Conservation (phyloP, 192 early-diverging fungal genomes). For the Phycomyces nitens region DNA sequence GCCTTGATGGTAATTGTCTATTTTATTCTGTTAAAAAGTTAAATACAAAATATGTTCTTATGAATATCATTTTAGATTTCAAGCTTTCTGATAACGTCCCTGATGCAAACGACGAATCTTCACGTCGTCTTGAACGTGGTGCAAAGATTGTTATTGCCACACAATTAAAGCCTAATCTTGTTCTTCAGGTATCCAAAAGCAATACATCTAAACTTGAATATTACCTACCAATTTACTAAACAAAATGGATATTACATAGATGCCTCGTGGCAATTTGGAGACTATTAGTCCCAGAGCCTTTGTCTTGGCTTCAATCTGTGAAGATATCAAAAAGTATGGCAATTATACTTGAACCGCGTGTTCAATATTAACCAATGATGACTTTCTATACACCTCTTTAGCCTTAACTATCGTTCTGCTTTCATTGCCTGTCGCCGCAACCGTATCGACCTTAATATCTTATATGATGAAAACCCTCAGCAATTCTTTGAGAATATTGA, state of each 20-base stretch:
- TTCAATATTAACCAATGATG: not conserved
- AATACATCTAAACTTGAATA: not conserved
- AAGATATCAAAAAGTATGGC: conserved; percentile 48
- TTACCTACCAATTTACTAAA: conserved; percentile 6
- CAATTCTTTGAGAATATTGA: conserved; percentile 64
- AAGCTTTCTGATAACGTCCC: conserved; percentile 44
- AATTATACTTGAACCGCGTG: not conserved
- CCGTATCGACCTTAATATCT: conserved; percentile 90
- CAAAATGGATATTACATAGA: conserved; percentile 48
- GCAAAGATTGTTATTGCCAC: conserved; percentile 79
- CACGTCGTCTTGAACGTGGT: conserved; percentile 88
- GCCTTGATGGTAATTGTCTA: conserved; percentile 26
- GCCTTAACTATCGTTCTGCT: conserved; percentile 70
- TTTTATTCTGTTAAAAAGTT: too few relatives aligned
- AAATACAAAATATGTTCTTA: too few relatives aligned
- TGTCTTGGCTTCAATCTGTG: conserved; percentile 70
- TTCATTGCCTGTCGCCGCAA: conserved; percentile 83
- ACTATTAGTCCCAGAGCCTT: conserved; percentile 88
- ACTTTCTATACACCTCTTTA: conserved; percentile 1
- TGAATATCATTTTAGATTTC: conserved; percentile 23
- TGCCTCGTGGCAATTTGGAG: conserved; percentile 97
- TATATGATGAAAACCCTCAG: conserved; percentile 75
- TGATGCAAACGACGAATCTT: conserved; percentile 58
- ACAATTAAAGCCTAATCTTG: conserved; percentile 61
- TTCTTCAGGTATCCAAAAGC: conserved; percentile 57